Base-by-base conservation (phyloP, 371 early-diverging fungal species). In the Nematocida displodere region DNA sequence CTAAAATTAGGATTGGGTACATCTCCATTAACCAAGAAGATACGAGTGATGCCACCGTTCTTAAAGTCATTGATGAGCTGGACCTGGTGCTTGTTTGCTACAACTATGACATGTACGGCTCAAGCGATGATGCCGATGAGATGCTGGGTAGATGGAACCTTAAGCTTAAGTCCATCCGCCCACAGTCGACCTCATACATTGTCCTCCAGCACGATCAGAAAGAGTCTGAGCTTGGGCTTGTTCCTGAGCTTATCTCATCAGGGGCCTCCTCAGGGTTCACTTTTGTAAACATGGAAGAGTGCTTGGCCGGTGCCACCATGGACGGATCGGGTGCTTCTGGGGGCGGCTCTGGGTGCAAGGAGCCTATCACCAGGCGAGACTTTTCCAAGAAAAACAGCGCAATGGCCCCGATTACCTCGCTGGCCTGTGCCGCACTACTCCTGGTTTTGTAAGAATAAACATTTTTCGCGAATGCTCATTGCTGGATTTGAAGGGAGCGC, bases 401-500 rank as follows among this genome's bases (percentile, higher is more conserved):
- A 49, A 0, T 34, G 5, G 44, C 59, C 26, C 40, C 55, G 22
- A 8, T 59, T 24, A n/a, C 31, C 24, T 26, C 31, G 22, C 13
- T 67, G 56, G 68, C 48, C 17, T 67, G 68, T 33, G 24, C 48
- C 24, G 55, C 49, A 15, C 48, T 33, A 7, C 7, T 56, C 3
- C 59, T 67, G 33, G 42, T 34, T 7, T 37, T 67, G 40, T 67
- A 67, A 42, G n/a, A 22, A 59, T 39, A 39, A 66, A 22, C 11
- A 17, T 64, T 66, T 49, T 11, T 17, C n/a, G 26, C 22, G 53
- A 47, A 80, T 83, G 84, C 36, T 80, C 20, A 59, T 66, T 53
- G 47, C 82, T 11, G 84, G 83, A 50, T 53, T 94, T 50, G 97
- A 97, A 86, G 95, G 97, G 20, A 92, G 92, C 22, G 98, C 98